Conservation (phyloP, 257 asterid species). For the Forsythia viridissima region DNA sequence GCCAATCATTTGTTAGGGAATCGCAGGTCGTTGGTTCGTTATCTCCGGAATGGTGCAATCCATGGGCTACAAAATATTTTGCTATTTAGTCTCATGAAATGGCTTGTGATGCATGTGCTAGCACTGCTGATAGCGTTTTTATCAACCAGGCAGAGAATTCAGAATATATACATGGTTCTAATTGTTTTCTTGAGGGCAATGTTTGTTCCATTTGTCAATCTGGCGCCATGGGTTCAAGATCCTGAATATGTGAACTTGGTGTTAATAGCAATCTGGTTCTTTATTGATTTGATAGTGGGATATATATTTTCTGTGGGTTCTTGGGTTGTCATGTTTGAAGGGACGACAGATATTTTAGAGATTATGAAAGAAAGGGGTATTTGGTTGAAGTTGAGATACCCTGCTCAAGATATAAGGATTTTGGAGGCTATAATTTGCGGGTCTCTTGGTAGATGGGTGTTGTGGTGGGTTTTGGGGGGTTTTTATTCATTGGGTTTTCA, state of each 20-base stretch:
- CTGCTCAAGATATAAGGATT: slow-evolving; percentile 70
- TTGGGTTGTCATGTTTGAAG: slow-evolving; percentile 76
- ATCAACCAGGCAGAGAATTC: slow-evolving; percentile 43
- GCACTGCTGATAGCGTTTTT: slow-evolving; percentile 56
- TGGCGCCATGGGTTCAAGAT: slow-evolving; percentile 72
- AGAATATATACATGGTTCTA: slow-evolving; percentile 68
- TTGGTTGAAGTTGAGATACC: slow-evolving; percentile 48
- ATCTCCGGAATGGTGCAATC: slow-evolving; percentile 69
- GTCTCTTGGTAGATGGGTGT: slow-evolving; percentile 58
- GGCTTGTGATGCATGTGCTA: slow-evolving; percentile 85
- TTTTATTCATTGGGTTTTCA: slow-evolving; percentile 52
- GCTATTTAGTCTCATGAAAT: slow-evolving; percentile 72
- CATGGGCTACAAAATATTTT: slow-evolving; percentile 68
- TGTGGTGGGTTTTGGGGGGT: slow-evolving; percentile 56
- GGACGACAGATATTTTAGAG: slow-evolving; percentile 57
- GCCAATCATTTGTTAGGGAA: slow-evolving; percentile 68
- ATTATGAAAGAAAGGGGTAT: slow-evolving; percentile 71
- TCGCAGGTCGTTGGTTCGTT: slow-evolving; percentile 48
- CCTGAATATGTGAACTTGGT: slow-evolving; percentile 70
- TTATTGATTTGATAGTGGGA: slow-evolving; percentile 65
- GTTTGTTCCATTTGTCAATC: slow-evolving; percentile 67
- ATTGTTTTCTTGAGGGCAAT: slow-evolving; percentile 73
- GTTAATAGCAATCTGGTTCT: slow-evolving; percentile 54
- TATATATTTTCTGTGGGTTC: slow-evolving; percentile 64
- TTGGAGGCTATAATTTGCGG: slow-evolving; percentile 76